Evolutionary conservation across 441 rosid species (phyloP).

Genomic region (Syzygium malaccense): DNA sequence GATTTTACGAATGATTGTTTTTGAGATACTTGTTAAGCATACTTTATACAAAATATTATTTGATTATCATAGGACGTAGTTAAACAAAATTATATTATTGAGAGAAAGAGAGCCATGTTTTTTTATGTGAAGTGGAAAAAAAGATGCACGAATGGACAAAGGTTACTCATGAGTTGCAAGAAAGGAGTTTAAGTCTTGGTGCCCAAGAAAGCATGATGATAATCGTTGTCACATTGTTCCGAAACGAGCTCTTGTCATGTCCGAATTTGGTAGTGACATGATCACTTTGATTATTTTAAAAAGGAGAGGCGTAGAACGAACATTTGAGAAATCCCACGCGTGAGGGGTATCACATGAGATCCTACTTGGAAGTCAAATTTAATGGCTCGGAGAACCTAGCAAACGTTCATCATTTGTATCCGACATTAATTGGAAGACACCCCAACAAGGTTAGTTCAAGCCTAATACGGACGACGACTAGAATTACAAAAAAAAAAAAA

Average conservation of each 20-base stretch:
- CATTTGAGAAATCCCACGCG: neutral
- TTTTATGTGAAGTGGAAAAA: neutral
- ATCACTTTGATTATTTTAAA: neutral
- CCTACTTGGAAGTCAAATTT: neutral
- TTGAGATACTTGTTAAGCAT: neutral
- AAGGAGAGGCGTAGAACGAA: neutral
- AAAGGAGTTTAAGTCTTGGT: neutral
- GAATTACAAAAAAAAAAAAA: neutral
- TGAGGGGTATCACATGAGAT: neutral
- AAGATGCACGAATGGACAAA: neutral
- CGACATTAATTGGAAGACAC: neutral
- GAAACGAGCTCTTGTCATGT: neutral
- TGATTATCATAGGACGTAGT: neutral
- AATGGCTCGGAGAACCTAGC: neutral
- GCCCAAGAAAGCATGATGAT: neutral
- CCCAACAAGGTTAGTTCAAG: neutral
- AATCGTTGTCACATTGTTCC: neutral
- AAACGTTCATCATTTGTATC: neutral
- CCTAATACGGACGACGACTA: neutral
- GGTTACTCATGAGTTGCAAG: neutral
- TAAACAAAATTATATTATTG: neutral
- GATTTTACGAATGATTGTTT: neutral
- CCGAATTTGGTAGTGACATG: neutral
- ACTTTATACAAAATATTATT: neutral
- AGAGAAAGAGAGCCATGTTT: neutral